A percentile compares a stretch with the other conserved stretches of the same genome.
Conservation (phyloP, 345 rosid species). For the Raphanus raphanistrum region DNA sequence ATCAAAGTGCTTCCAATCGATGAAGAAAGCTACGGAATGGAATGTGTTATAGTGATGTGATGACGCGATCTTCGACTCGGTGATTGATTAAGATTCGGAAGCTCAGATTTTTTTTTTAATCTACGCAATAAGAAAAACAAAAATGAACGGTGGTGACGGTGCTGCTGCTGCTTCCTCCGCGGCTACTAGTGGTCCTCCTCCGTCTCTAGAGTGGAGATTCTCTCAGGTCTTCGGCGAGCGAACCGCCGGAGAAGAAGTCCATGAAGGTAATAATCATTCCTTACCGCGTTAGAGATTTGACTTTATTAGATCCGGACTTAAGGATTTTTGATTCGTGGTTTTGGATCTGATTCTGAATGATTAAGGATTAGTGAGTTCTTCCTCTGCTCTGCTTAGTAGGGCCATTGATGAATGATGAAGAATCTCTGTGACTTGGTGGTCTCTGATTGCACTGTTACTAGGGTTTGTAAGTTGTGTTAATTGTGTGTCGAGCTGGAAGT, state of each 20-base stretch:
- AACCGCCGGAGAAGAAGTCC: conserved; percentile 88
- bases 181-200: conserved; percentile 36
- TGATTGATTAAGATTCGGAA: conserved; percentile 31
- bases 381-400: conserved; percentile 35
- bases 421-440: conserved; percentile 15
- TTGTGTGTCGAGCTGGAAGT: too few species aligned
- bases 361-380: conserved; percentile 36
- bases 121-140: conserved; percentile 1
- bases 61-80: conserved; percentile 48
- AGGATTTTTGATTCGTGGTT: conserved; percentile 39
- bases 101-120: conserved; percentile 40
- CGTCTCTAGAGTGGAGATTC: conserved; percentile 80
- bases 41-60: conserved; percentile 35
- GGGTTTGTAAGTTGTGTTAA: conserved; percentile 16
- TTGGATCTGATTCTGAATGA: conserved; percentile 64
- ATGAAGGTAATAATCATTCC: conserved; percentile 55
- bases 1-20: conserved; percentile 37
- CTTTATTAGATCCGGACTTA: conserved; percentile 46
- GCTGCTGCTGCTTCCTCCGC: conserved; percentile 41
- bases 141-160: conserved; percentile 68
- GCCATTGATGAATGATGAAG: neutral
- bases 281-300: neutral
- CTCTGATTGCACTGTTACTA: conserved; percentile 24
- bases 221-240: conserved; percentile 96
- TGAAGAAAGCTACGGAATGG: conserved; percentile 33